Evolutionary conservation across 768 basidiomycete species (phyloP).

Genomic region (Leucocoprinus birnbaumii): DNA sequence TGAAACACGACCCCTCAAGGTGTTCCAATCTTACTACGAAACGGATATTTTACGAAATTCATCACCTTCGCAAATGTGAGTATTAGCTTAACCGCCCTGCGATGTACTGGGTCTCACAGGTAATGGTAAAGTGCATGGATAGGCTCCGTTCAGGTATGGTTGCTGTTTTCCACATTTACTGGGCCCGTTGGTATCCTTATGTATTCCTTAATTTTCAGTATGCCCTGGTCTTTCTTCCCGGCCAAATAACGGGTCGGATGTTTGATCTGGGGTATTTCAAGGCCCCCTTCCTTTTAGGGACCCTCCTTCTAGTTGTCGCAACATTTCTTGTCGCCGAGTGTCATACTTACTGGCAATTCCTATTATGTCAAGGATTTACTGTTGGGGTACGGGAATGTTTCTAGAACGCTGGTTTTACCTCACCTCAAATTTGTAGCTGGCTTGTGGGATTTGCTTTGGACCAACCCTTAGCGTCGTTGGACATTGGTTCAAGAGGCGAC

Average conservation of each 20-base stretch:
- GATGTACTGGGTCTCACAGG: not conserved
- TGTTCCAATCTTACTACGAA: constrained; percentile 66
- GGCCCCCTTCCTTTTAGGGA: constrained; percentile 39
- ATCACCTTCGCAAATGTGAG: constrained; percentile 54
- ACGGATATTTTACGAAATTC: constrained; percentile 36
- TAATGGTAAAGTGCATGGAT: constrained; percentile 26
- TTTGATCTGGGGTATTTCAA: constrained; percentile 62
- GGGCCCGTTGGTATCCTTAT: no score
- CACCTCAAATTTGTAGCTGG: not conserved
- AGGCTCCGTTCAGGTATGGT: constrained; percentile 23
- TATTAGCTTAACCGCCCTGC: no score
- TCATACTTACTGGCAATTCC: constrained; percentile 60
- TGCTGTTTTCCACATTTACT: not conserved
- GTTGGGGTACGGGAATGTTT: constrained; percentile 43
- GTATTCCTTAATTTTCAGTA: constrained; percentile 29
- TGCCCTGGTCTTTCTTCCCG: constrained; percentile 46
- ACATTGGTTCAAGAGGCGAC: constrained; percentile 62
- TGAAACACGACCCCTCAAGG: no score
- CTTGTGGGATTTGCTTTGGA: constrained; percentile 36
- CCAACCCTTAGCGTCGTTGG: constrained; percentile 47
- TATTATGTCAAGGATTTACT: constrained; percentile 60
- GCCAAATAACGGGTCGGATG: constrained; percentile 49
- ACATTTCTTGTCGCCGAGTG: constrained; percentile 59
- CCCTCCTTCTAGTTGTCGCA: constrained; percentile 37
- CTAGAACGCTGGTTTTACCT: not conserved